These are phyloP conservation scores for Metschnikowia cubensis DNA, from an alignment of 805 yeast species.

Conservation along the genomic window DNA sequence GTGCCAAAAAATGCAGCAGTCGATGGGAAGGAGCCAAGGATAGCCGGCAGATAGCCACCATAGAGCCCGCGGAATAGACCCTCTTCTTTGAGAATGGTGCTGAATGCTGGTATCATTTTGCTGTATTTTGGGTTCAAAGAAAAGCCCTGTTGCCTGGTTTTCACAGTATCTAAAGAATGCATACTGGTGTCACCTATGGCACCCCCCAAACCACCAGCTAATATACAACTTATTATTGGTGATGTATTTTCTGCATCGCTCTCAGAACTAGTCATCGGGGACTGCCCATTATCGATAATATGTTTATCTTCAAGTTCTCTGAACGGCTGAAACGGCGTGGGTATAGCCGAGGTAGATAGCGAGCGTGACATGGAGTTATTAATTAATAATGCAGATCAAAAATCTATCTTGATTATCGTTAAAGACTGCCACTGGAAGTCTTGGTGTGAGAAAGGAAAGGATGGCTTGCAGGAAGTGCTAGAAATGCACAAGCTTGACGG, in stretches of 20 bases:
- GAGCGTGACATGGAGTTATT: constrained; percentile 13
- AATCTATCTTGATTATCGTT: neutral
- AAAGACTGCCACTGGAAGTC: neutral
- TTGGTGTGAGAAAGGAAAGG: neutral
- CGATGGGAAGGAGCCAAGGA: constrained; percentile 89
- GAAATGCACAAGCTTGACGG: neutral
- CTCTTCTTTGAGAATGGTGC: constrained; percentile 74
- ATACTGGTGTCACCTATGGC: constrained; percentile 85
- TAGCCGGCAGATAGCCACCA: constrained; percentile 89
- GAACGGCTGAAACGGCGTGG: constrained; percentile 18
- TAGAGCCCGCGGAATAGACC: constrained; percentile 83
- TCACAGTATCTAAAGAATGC: constrained; percentile 96
- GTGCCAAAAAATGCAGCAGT: constrained; percentile 93
- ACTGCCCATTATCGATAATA: neutral
- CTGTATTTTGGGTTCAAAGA: constrained; percentile 62
- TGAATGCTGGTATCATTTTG: constrained; percentile 71
- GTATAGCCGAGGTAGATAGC: constrained; percentile 18
- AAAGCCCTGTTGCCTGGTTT: constrained; percentile 97
- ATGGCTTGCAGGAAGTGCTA: neutral
- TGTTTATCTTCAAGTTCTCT: constrained; percentile 10
- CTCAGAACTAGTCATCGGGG: neutral
- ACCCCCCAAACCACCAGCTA: constrained; percentile 96
- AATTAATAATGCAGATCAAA: neutral
- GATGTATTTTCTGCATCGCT: constrained; percentile 20
- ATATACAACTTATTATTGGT: constrained; percentile 55